Evolutionary conservation across 2,329 filamentous ascomycete species (phyloP).

Genomic region (Trichophyton schoenleinii): DNA sequence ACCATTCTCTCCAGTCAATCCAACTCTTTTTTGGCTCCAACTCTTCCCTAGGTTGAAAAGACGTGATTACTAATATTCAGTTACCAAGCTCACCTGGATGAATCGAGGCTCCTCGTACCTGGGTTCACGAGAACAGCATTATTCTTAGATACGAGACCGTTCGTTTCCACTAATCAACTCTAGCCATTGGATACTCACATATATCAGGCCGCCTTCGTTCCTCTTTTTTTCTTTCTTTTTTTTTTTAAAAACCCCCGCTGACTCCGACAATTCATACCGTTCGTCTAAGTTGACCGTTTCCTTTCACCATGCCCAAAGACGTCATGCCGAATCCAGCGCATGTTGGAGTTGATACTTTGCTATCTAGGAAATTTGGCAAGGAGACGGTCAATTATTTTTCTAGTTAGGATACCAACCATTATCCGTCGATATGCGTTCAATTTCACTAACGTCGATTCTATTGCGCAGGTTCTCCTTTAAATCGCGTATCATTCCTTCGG

Average conservation of each 20-base stretch:
- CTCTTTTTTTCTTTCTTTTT: too few relatives aligned
- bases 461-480: slow-evolving; percentile 35
- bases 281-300: neutral
- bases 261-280: neutral
- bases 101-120: neutral
- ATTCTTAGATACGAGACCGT: neutral
- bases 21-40: neutral
- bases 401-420: slow-evolving; percentile 22
- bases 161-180: neutral
- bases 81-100: slow-evolving; percentile 1
- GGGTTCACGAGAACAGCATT: neutral
- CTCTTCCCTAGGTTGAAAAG: neutral
- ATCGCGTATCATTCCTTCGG: slow-evolving; percentile 39
- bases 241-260: too few relatives aligned
- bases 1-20: neutral
- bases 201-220: neutral
- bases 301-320: neutral
- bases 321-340: slow-evolving; percentile 45
- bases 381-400: slow-evolving; percentile 42
- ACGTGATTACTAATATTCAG: neutral
- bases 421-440: neutral
- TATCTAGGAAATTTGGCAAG: slow-evolving; percentile 37
- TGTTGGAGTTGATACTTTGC: slow-evolving; percentile 44
- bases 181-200: neutral
- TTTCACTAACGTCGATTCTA: neutral